phyloP scores from a whole-genome alignment of 2,329 filamentous ascomycete species.

The Penicillium capsulatum region DNA sequence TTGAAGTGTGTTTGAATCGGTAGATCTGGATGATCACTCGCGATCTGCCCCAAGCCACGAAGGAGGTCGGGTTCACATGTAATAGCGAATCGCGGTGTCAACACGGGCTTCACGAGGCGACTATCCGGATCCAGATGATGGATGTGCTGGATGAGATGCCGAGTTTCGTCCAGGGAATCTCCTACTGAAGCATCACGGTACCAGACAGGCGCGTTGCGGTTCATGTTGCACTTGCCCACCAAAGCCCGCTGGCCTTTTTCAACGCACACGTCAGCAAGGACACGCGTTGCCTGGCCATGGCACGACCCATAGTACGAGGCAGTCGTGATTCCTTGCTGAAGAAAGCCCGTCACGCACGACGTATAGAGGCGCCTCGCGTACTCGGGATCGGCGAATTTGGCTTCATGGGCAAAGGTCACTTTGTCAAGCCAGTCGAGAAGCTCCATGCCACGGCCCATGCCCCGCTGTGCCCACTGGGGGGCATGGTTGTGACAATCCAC shows the following conservation, averaged over 20 bases:
- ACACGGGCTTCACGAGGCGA: constrained; percentile 47
- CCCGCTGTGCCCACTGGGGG: constrained; percentile 51
- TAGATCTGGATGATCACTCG: constrained; percentile 46
- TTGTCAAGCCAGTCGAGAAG: constrained; percentile 59
- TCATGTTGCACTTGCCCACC: constrained; percentile 39
- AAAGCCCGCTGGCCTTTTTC: constrained; percentile 34
- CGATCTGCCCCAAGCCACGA: constrained; percentile 53
- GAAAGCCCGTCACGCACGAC: constrained; percentile 53
- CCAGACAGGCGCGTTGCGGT: constrained; percentile 47
- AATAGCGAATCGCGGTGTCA: constrained; percentile 60
- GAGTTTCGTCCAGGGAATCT: constrained; percentile 50
- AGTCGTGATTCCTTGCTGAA: constrained; percentile 50
- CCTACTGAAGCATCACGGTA: constrained; percentile 48
- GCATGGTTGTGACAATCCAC: constrained; percentile 68
- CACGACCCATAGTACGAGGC: constrained; percentile 36
- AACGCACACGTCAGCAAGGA: constrained; percentile 34
- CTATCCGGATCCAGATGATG: constrained; percentile 43
- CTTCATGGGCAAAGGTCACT: constrained; percentile 63
- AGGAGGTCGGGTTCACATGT: constrained; percentile 56
- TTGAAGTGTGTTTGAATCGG: constrained; percentile 66
- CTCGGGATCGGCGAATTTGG: constrained; percentile 52
- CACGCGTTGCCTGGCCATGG: constrained; percentile 29
- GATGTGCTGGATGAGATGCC: constrained; percentile 50
- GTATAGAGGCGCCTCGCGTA: constrained; percentile 54
- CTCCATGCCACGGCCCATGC: constrained; percentile 39